phyloP scores from a whole-genome alignment of 805 yeast genomes.

The Torulaspora quercuum region DNA sequence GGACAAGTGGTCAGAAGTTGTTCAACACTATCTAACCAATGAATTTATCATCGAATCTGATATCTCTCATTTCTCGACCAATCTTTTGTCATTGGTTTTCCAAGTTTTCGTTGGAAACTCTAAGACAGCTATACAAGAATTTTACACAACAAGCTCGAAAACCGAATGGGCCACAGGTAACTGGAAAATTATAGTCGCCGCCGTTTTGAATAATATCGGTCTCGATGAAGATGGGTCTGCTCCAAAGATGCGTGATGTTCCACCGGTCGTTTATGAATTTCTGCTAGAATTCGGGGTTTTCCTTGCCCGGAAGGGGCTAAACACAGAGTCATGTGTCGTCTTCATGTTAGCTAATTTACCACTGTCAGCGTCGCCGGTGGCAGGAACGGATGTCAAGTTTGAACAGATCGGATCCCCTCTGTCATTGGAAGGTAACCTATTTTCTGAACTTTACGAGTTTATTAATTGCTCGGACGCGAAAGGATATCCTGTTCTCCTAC shows the following conservation, averaged over 20 bases:
- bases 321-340: conserved; percentile 44
- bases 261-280: conserved; percentile 39
- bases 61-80: conserved; percentile 36
- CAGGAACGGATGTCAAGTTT: conserved; percentile 38
- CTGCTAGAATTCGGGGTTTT: conserved; percentile 51
- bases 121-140: conserved; percentile 49
- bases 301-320: conserved; percentile 36
- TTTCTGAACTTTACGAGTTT: conserved; percentile 72
- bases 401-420: conserved; percentile 39
- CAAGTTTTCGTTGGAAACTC: conserved; percentile 63
- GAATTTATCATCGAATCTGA: conserved; percentile 44
- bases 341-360: conserved; percentile 48
- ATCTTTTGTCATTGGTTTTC: conserved; percentile 52
- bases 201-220: conserved; percentile 38
- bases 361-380: conserved; percentile 34
- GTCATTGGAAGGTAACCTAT: conserved; percentile 46
- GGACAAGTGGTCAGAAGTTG: conserved; percentile 55
- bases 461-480: conserved; percentile 38
- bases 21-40: conserved; percentile 53
- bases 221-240: conserved; percentile 9
- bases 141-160: conserved; percentile 40
- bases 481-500: conserved; percentile 51
- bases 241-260: conserved; percentile 16
- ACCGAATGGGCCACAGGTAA: conserved; percentile 49
- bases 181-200: conserved; percentile 49